These are phyloP conservation scores for Neurospora africana DNA, from an alignment of 495 filamentous ascomycete genomes.

Conservation along the genomic window DNA sequence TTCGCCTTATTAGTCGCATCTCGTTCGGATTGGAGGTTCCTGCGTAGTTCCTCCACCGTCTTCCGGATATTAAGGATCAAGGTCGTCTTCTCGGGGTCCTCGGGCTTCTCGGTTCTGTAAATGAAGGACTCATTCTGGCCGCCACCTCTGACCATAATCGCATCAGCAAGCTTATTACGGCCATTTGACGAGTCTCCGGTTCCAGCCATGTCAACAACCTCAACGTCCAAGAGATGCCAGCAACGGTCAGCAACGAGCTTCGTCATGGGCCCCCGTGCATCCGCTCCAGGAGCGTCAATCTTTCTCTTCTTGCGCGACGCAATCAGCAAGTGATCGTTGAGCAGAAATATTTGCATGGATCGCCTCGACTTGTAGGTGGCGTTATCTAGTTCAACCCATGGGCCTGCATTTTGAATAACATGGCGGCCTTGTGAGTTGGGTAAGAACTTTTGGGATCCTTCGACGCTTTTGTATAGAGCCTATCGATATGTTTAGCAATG, in stretches of 20 bases:
- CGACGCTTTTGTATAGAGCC: slow-evolving; percentile 85
- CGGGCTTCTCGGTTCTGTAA: slow-evolving; percentile 69
- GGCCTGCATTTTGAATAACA: slow-evolving; percentile 76
- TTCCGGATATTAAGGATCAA: slow-evolving; percentile 84
- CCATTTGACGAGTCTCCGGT: slow-evolving; percentile 44
- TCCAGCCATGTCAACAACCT: slow-evolving; percentile 76
- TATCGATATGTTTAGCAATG: background rate
- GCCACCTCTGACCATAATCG: slow-evolving; percentile 76
- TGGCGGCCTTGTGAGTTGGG: slow-evolving; percentile 86
- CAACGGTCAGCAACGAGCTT: slow-evolving; percentile 89
- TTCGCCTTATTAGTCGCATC: slow-evolving; percentile 66
- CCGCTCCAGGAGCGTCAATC: slow-evolving; percentile 51
- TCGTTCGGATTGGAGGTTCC: slow-evolving; percentile 68
- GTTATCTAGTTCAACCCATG: slow-evolving; percentile 93
- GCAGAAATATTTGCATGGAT: slow-evolving; percentile 75
- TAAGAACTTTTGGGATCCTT: slow-evolving; percentile 92
- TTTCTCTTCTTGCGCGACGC: slow-evolving; percentile 87
- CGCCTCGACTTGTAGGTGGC: slow-evolving; percentile 88
- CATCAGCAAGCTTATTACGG: slow-evolving; percentile 65
- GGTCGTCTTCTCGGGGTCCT: slow-evolving; percentile 62
- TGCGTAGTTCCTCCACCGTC: slow-evolving; percentile 79
- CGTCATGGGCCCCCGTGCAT: slow-evolving; percentile 50
- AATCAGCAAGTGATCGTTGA: slow-evolving; percentile 91
- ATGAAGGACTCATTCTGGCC: slow-evolving; percentile 82
- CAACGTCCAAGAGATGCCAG: slow-evolving; percentile 88